Percentiles rank a stretch among this genome's conserved stretches.
These are phyloP conservation scores for Elongisporangium prolatum DNA, from an alignment of 352 stramenopile species.

Conservation along the genomic window DNA sequence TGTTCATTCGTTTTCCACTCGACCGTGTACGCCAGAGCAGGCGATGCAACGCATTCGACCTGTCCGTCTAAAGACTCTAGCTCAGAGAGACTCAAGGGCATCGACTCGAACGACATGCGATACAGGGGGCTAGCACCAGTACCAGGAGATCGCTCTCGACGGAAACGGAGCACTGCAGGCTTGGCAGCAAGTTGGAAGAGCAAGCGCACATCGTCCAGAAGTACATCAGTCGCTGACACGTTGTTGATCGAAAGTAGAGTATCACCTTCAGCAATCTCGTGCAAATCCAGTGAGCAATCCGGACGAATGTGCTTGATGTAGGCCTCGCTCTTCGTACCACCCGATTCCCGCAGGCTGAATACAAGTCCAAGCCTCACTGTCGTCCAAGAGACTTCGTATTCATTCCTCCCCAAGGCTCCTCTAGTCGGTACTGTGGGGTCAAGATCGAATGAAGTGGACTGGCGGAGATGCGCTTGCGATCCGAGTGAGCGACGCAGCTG, in stretches of 20 bases:
- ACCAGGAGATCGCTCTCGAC: background rate
- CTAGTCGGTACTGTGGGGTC: background rate
- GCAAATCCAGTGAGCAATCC: conserved; percentile 27
- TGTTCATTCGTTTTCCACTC: conserved; percentile 25
- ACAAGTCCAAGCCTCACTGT: conserved; percentile 10
- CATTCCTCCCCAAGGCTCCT: background rate
- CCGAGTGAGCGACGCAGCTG: conserved; percentile 2
- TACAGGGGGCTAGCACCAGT: background rate
- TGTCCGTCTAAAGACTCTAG: conserved; percentile 16
- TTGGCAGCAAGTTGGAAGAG: conserved; percentile 26
- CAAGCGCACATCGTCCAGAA: conserved; percentile 17
- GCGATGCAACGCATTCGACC: conserved; percentile 7
- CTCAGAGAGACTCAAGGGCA: background rate
- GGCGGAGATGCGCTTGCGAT: background rate
- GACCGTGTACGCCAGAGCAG: conserved; percentile 29
- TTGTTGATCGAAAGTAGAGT: conserved; percentile 34
- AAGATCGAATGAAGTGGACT: background rate
- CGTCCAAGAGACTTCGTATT: conserved; percentile 13
- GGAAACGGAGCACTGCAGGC: conserved; percentile 32
- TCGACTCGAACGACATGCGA: background rate
- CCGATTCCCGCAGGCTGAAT: conserved; percentile 2
- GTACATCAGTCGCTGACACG: conserved; percentile 18
- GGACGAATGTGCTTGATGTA: conserved; percentile 8
- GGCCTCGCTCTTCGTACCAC: background rate
- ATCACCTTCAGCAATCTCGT: conserved; percentile 27